Evolutionary conservation across 352 stramenopile species (phyloP).

Genomic region (Phytophthora constricta): DNA sequence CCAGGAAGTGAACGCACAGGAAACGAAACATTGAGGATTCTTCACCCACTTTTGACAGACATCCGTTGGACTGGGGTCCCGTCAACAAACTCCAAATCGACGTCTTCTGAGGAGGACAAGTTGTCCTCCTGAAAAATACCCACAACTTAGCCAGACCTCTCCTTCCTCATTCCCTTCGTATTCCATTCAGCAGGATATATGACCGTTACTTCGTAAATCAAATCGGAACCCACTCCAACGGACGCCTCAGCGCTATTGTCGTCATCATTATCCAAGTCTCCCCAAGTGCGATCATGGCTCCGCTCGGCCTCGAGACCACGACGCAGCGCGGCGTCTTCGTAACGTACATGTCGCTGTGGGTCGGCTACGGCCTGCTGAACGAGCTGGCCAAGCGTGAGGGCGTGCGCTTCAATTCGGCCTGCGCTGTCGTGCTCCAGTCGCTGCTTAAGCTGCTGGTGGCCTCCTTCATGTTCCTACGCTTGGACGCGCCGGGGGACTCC

Average conservation of each 20-base stretch:
- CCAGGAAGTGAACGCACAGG: too few relatives aligned
- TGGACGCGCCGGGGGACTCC: constrained; percentile 43
- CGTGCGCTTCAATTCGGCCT: constrained; percentile 78
- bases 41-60: too few relatives aligned
- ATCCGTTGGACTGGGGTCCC: too few relatives aligned
- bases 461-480: constrained; percentile 69
- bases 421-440: constrained; percentile 78
- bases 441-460: constrained; percentile 75
- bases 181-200: background rate
- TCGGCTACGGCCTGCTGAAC: constrained; percentile 80
- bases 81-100: too few relatives aligned
- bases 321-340: constrained; percentile 78
- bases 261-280: constrained; percentile 2
- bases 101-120: too few relatives aligned
- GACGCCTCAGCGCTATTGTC: constrained; percentile 2
- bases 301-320: constrained; percentile 76
- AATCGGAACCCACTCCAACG: background rate
- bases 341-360: constrained; percentile 83
- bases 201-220: background rate
- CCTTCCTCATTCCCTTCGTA: too few relatives aligned
- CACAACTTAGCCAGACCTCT: too few relatives aligned
- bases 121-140: too few relatives aligned
- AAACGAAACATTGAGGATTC: too few relatives aligned
- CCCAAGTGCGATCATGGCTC: constrained; percentile 42
- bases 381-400: constrained; percentile 74